Evolutionary conservation across 768 basidiomycete species (phyloP), one percentile per base, ranked within the genome.

Genomic region (Xerocomellus amylosporus): DNA sequence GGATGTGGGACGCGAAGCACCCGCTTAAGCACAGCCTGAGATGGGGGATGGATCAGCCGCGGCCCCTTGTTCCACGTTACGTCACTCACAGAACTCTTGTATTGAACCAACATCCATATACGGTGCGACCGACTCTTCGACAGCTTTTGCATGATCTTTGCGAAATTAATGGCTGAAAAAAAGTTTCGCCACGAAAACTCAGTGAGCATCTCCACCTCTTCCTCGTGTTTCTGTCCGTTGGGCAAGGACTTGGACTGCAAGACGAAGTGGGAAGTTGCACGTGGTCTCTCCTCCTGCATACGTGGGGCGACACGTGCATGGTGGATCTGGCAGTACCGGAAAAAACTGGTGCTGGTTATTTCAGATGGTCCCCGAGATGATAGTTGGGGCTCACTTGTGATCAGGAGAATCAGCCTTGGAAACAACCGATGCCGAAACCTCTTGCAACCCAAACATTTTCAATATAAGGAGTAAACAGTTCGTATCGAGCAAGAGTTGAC

Each of bases 111-210:
- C 83, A 98, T 90, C 77, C 90, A 87, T 54, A 98, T 97, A 22
- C 97, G 81, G 71, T 98, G 93, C 2, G 91, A 91, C 36, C 94
- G 85, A 60, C 89, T 87, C 72, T 99, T 99, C 2, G 94, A 94
- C 58, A 99, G 70, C 72, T 98, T 98, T 69, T 99, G 96, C 85
- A 99, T 88, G 58, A 99, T 90, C 71, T 93, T 95, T 9, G 95
- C 89, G 68, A 98, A 97, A 69, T 98, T 99, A 73, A 98, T 96
- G 20, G 89, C 87, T 28, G 92, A 84, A 73, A 98, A 98, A 73
- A 99, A 98, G 72, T 98, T 98, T 46, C 97, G 75, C 93, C 96
- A 98, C 4, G 93, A 96, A 70, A 90, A 99, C 34, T 98, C 93
- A 13, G 88, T 88, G 46, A 99, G 78, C 70, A 97, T 78, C 64